phyloP scores from a whole-genome alignment of 2,329 filamentous ascomycete genomes.

The Cladosporium sp. region DNA sequence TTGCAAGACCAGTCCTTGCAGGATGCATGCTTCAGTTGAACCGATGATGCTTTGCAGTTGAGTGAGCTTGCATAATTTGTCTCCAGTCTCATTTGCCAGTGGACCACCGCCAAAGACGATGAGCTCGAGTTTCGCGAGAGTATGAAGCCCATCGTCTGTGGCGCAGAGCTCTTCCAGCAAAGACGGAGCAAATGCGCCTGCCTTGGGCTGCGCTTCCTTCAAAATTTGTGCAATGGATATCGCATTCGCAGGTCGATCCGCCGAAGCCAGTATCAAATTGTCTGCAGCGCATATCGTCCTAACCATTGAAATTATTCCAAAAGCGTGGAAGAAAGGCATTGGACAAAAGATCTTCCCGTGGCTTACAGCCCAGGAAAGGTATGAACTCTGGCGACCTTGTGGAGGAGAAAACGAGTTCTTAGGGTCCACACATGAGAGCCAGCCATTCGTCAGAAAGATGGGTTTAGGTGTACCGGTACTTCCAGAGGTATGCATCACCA shows the following conservation, averaged over 20 bases:
- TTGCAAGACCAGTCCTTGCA: not conserved
- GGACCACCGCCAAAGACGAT: not conserved
- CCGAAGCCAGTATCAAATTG: not conserved
- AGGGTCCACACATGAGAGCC: not conserved
- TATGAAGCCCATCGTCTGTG: not conserved
- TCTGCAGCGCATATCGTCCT: not conserved
- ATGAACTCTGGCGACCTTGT: not conserved
- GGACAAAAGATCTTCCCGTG: not conserved
- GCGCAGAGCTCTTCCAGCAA: not conserved
- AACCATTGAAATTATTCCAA: not conserved
- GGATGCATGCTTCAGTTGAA: not conserved
- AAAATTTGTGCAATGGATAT: not conserved
- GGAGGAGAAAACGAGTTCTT: not conserved
- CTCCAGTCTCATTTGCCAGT: not conserved
- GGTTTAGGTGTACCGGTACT: not conserved
- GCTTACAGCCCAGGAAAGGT: not conserved
- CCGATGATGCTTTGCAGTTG: not conserved
- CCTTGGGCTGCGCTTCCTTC: not conserved
- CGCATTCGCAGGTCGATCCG: not conserved
- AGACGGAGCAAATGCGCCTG: not conserved
- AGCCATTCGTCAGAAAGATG: not conserved
- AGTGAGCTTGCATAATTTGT: not conserved
- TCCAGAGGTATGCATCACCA: not conserved
- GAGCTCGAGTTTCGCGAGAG: not conserved
- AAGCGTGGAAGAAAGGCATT: not conserved